Evolutionary conservation across 768 basidiomycete species (phyloP).

Genomic region (Hygrophorus russula): DNA sequence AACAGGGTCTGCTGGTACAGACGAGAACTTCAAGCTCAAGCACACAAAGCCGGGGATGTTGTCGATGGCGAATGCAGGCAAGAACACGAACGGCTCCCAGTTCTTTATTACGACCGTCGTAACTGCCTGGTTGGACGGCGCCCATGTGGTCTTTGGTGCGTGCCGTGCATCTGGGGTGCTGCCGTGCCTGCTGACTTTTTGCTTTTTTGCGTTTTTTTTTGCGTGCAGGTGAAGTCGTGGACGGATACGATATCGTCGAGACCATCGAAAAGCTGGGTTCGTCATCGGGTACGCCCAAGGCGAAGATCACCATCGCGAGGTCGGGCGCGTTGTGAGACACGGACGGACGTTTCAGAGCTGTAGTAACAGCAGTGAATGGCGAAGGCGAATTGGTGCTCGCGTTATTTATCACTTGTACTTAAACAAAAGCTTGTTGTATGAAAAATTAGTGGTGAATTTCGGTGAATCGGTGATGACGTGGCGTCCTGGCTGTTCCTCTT

Average conservation of each 20-base stretch:
- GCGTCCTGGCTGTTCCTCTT: no score
- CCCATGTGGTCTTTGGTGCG: slow-evolving; percentile 85
- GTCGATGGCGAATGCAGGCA: slow-evolving; percentile 94
- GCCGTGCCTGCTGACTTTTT: no score
- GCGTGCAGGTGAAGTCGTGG: slow-evolving; percentile 47
- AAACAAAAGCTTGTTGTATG: no score
- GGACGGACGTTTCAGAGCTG: background rate
- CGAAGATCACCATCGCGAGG: slow-evolving; percentile 39
- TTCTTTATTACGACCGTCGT: slow-evolving; percentile 85
- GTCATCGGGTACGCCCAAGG: slow-evolving; percentile 26
- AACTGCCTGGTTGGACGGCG: slow-evolving; percentile 65
- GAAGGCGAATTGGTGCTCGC: no score
- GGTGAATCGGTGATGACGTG: no score
- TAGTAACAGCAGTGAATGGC: no score
- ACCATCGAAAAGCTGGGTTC: slow-evolving; percentile 29
- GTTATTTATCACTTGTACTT: no score
- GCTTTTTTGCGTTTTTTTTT: no score
- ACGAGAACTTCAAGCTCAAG: slow-evolving; percentile 76
- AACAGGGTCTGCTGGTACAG: no score
- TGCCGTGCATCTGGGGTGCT: background rate
- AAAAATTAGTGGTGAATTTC: background rate
- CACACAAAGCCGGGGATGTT: slow-evolving; percentile 87
- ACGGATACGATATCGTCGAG: slow-evolving; percentile 47
- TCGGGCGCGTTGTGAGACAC: slow-evolving; percentile 36
- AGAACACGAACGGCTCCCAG: slow-evolving; percentile 68